Percentiles rank a stretch among this genome's conserved stretches.
Evolutionary conservation across 768 basidiomycete species (phyloP).

Genomic region (Boletus rubroflammeus): DNA sequence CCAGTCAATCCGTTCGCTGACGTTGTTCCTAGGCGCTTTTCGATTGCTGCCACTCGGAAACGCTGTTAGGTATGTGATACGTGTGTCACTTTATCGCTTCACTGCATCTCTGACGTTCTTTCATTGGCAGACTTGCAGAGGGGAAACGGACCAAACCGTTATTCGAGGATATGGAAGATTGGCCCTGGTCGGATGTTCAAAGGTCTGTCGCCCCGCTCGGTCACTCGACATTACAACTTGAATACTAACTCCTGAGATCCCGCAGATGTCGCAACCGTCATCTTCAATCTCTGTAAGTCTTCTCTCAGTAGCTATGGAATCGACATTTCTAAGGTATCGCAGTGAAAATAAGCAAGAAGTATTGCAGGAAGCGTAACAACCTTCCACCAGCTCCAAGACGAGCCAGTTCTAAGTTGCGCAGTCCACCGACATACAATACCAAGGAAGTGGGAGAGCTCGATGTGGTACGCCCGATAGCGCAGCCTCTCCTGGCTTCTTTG

Average conservation of each 20-base stretch:
- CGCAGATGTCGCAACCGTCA: constrained; percentile 6
- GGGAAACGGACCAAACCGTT: constrained; percentile 8
- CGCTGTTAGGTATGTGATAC: constrained; percentile 18
- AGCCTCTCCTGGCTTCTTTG: background rate
- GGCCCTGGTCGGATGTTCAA: constrained; percentile 15
- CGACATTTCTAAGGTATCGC: background rate
- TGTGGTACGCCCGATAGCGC: constrained; percentile 12
- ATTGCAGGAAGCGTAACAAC: background rate
- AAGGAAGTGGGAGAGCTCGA: constrained; percentile 12
- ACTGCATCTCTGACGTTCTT: background rate
- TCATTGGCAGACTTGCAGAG: constrained; percentile 19
- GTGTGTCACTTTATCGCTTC: background rate
- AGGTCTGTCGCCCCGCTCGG: background rate
- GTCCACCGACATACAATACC: constrained; percentile 3
- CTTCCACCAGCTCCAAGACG: background rate
- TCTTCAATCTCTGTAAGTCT: constrained; percentile 10
- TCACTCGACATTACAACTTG: background rate
- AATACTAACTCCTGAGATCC: background rate
- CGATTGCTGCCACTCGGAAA: constrained; percentile 32
- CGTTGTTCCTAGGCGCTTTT: constrained; percentile 20
- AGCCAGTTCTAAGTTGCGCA: constrained; percentile 2
- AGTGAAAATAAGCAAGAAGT: constrained; percentile 13
- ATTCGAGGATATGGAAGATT: constrained; percentile 15
- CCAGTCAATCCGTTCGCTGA: background rate
- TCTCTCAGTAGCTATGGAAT: background rate